Percentiles rank a stretch among this genome's conserved stretches.
phyloP scores from a whole-genome alignment of 2,329 filamentous ascomycete species.

The Beauveria scarabaeidicola region DNA sequence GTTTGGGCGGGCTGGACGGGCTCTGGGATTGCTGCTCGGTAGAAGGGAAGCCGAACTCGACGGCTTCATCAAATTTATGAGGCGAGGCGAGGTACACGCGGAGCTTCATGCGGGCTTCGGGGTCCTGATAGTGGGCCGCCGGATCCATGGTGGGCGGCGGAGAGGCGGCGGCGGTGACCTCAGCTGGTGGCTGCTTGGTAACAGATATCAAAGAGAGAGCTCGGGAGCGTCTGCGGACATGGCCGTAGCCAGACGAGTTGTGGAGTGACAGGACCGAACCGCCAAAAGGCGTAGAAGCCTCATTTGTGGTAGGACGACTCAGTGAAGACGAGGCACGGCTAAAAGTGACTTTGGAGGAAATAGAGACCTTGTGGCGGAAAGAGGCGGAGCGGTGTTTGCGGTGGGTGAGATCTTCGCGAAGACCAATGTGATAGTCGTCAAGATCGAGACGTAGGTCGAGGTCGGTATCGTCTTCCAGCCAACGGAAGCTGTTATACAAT shows the following conservation, averaged over 20 bases:
- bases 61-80: constrained; percentile 92
- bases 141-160: constrained; percentile 50
- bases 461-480: constrained; percentile 65
- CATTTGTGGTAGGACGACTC: constrained; percentile 39
- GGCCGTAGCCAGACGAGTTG: constrained; percentile 22
- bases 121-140: constrained; percentile 78
- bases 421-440: constrained; percentile 61
- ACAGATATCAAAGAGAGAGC: constrained; percentile 46
- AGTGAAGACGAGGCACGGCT: constrained; percentile 44
- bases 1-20: constrained; percentile 9
- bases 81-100: constrained; percentile 80
- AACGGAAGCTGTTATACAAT: constrained; percentile 60
- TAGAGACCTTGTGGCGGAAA: constrained; percentile 63
- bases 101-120: constrained; percentile 77
- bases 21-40: constrained; percentile 32
- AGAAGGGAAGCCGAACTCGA: constrained; percentile 86
- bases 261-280: constrained; percentile 17
- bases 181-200: constrained; percentile 27
- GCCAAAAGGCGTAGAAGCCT: constrained; percentile 22
- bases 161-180: constrained; percentile 16
- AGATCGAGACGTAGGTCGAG: constrained; percentile 58
- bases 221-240: constrained; percentile 43
- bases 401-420: constrained; percentile 40
- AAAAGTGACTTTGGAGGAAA: constrained; percentile 55
- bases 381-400: constrained; percentile 45